Percentiles rank a stretch among this genome's conserved stretches.
These are phyloP conservation scores for Diutina ranongensis DNA, from an alignment of 1,139 yeast species.

Conservation along the genomic window DNA sequence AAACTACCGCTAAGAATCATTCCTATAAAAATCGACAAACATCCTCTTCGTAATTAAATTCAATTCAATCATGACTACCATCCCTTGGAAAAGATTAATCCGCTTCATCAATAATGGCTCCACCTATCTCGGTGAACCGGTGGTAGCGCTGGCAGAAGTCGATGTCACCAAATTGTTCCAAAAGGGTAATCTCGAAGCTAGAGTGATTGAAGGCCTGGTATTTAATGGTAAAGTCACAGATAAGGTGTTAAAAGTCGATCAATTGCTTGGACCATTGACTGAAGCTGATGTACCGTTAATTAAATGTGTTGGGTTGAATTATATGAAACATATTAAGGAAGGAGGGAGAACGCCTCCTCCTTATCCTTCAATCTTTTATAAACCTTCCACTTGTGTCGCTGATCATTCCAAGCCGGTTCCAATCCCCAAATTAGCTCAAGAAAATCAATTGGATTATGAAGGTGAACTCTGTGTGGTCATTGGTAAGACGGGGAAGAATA, in stretches of 20 bases:
- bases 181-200: conserved; percentile 14
- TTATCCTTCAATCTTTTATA: conserved; percentile 37
- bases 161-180: neutral
- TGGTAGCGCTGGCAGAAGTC: neutral
- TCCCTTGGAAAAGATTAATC: conserved; percentile 4
- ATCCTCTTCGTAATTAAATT: too few relatives aligned
- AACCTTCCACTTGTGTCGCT: conserved; percentile 28
- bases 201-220: conserved; percentile 29
- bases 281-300: conserved; percentile 23
- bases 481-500: conserved; percentile 36
- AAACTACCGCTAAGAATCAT: too few relatives aligned
- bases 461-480: conserved; percentile 43
- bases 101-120: conserved; percentile 5
- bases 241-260: conserved; percentile 18
- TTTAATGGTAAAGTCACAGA: conserved; percentile 26
- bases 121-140: conserved; percentile 4
- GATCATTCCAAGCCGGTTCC: conserved; percentile 28
- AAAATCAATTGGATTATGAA: conserved; percentile 33
- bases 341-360: conserved; percentile 23
- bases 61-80: conserved; percentile 5
- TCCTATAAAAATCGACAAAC: too few relatives aligned
- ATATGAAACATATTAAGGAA: conserved; percentile 21
- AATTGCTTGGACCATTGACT: conserved; percentile 27
- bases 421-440: conserved; percentile 33
- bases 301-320: conserved; percentile 26